Evolutionary conservation across 768 basidiomycete species (phyloP), one percentile per base, ranked within the genome.

Genomic region (Mycena rosella): DNA sequence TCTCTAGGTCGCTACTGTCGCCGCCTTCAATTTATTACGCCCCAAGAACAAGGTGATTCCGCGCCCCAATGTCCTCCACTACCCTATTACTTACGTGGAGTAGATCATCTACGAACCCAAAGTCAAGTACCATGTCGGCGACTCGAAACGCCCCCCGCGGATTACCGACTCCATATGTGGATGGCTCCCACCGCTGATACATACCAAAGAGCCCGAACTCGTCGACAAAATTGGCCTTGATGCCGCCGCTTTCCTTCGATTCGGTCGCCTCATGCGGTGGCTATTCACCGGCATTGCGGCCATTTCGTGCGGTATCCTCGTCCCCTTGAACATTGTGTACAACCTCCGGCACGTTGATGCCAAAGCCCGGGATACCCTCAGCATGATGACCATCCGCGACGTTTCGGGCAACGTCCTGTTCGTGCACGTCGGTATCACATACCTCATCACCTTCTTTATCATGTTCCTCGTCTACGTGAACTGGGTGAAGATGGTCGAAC

Each of bases 241-340:
- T 76, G 97, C 96, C 0, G 94, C 96, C 47, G 87, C 92, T 27
- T 99, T 92, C 78, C 88, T 99, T 26, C 92, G 97, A n/a, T 98
- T 99, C 78, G 87, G 92, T 30, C 91, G 96, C 62, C 87, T 99
- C 79, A 86, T 92, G 76, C 91, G 95, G 26, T 86, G 84, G 81
- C 83, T 94, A 59, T 96, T 95, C 83, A 79, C 86, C 40, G 79
- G 81, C 44, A 83, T 96, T 64, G 89, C 91, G 2, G 57, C 85
- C 55, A 82, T 94, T 48, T 83, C 87, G n/a, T 95, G 93, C 73
- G 88, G 80, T 51, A 81, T 95, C 62, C 89, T 98, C 70, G 85
- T 98, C 58, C 96, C 96, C 30, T 85, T 98, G 81, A 95, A 99
- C 76, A 83, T 93, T 74, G 76, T 88, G 57, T 98, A 91, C 87